A percentile compares a stretch with the other conserved stretches of the same genome.
These are phyloP conservation scores for Aphanomyces stellatus DNA, from an alignment of 352 stramenopile species.

Conservation along the genomic window DNA sequence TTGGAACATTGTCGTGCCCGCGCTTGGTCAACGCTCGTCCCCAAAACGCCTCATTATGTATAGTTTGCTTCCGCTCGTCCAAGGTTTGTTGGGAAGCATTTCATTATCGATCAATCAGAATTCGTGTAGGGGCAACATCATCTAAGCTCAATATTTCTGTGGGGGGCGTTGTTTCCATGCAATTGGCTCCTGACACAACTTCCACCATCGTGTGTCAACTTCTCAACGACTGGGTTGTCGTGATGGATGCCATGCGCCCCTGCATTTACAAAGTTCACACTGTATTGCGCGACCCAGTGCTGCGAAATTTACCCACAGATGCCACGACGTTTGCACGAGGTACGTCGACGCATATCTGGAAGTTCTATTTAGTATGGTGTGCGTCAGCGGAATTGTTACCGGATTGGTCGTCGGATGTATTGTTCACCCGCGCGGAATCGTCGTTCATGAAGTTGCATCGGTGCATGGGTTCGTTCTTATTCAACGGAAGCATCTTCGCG, in stretches of 20 bases:
- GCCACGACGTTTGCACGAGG: constrained; percentile 23
- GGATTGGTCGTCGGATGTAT: background rate
- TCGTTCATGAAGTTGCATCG: constrained; percentile 9
- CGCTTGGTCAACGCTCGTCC: constrained; percentile 50
- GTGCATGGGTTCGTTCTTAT: constrained; percentile 12
- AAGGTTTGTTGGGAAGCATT: constrained; percentile 26
- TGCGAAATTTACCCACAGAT: constrained; percentile 17
- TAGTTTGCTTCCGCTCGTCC: constrained; percentile 41
- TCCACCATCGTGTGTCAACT: constrained; percentile 52
- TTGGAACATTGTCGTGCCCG: constrained; percentile 45
- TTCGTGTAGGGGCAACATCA: constrained; percentile 16
- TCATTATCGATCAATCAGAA: background rate
- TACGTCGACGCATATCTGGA: constrained; percentile 25
- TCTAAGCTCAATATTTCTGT: constrained; percentile 25
- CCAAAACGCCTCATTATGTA: constrained; percentile 38
- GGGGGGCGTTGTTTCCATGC: constrained; percentile 38
- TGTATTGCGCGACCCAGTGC: constrained; percentile 34
- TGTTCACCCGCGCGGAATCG: background rate
- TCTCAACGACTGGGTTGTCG: constrained; percentile 60
- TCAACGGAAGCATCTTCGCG: background rate
- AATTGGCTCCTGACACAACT: constrained; percentile 26
- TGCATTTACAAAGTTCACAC: constrained; percentile 47
- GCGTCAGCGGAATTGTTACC: background rate
- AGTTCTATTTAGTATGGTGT: too few relatives aligned
- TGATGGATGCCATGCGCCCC: constrained; percentile 36